A percentile compares a stretch with the other conserved stretches of the same genome.
phyloP scores from a whole-genome alignment of 495 filamentous ascomycete species.

The Hypoxylon lienhwacheense region DNA sequence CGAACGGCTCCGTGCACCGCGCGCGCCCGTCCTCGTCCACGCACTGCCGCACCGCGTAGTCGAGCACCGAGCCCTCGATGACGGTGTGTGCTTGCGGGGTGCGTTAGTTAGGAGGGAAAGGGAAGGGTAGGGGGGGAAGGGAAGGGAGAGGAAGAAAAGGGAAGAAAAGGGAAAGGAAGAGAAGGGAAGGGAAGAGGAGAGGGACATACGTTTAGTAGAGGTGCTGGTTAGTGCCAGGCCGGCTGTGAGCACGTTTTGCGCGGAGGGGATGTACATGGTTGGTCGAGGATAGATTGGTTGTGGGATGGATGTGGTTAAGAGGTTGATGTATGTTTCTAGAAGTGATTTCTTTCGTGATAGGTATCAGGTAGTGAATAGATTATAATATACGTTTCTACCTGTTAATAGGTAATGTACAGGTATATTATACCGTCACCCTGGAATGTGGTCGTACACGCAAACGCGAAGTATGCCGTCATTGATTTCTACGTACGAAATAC shows the following conservation, averaged over 20 bases:
- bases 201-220: slow-evolving; percentile 29
- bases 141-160: background rate
- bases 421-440: too few species aligned
- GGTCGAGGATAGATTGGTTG: too few species aligned
- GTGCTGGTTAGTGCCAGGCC: slow-evolving; percentile 38
- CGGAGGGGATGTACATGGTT: slow-evolving; percentile 40
- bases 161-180: background rate
- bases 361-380: too few species aligned
- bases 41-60: slow-evolving; percentile 43
- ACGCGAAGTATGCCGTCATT: too few species aligned
- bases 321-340: too few species aligned
- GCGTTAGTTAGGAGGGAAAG: background rate
- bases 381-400: too few species aligned
- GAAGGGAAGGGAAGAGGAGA: background rate
- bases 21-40: slow-evolving; percentile 37
- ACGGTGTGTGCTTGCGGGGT: slow-evolving; percentile 29
- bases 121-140: background rate
- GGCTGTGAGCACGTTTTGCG: slow-evolving; percentile 37
- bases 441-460: too few species aligned
- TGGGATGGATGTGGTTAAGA: too few species aligned
- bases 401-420: too few species aligned
- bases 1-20: slow-evolving; percentile 44
- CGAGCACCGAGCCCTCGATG: slow-evolving; percentile 36
- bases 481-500: too few species aligned
- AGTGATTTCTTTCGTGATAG: background rate